Percentiles rank a stretch among this genome's conserved stretches.
Conservation (phyloP, 495 filamentous ascomycete species). For the Saxispiralis lemnorum region DNA sequence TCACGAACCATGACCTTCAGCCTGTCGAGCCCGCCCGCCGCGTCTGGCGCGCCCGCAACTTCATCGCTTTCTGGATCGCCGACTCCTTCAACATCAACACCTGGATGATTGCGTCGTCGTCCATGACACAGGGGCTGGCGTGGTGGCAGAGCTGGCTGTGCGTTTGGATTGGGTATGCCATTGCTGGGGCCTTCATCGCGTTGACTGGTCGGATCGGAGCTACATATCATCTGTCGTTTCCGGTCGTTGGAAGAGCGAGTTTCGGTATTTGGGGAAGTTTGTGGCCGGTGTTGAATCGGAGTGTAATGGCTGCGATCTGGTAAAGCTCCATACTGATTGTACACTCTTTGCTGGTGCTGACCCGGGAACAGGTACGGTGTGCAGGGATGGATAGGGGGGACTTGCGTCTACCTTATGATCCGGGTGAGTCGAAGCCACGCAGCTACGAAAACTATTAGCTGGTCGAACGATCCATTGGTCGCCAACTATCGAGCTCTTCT, state of each 20-base stretch:
- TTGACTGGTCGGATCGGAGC: conserved; percentile 17
- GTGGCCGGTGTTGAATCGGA: conserved; percentile 83
- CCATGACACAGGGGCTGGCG: conserved; percentile 59
- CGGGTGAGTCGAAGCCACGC: conserved; percentile 1
- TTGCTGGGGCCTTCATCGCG: conserved; percentile 11
- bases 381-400: conserved; percentile 15
- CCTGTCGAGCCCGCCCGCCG: conserved; percentile 74
- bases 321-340: conserved; percentile 52
- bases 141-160: conserved; percentile 97
- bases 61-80: conserved; percentile 73
- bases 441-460: too few relatives aligned
- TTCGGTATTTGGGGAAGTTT: conserved; percentile 32
- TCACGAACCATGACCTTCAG: conserved; percentile 77
- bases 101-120: conserved; percentile 87
- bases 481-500: too few relatives aligned
- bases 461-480: too few relatives aligned
- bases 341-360: conserved; percentile 29
- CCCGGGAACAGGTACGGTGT: conserved; percentile 44
- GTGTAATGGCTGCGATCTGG: conserved; percentile 68
- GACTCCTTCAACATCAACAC: conserved; percentile 97
- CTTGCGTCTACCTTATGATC: conserved; percentile 25
- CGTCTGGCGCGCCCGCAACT: conserved; percentile 80
- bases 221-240: conserved; percentile 27
- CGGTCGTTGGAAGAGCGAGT: conserved; percentile 22
- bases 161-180: conserved; percentile 26